These are phyloP conservation scores for Phytomonas sp. DNA, from an alignment of 208 protist species.

Conservation along the genomic window DNA sequence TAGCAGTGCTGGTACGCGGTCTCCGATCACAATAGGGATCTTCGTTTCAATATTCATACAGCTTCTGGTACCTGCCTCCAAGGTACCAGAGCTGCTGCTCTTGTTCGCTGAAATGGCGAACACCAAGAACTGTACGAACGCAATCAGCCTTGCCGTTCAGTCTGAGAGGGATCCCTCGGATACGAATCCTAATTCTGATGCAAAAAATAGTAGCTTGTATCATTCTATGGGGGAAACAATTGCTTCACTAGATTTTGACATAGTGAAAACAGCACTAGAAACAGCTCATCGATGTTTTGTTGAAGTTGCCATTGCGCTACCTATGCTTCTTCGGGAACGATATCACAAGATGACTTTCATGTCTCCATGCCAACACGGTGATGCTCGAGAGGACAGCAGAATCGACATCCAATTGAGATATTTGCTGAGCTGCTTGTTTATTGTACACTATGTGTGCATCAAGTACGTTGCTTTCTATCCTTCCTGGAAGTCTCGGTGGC, in stretches of 20 bases:
- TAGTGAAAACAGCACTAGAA: constrained; percentile 44
- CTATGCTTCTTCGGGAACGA: background rate
- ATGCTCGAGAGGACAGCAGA: background rate
- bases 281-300: constrained; percentile 36
- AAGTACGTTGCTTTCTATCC: constrained; percentile 24
- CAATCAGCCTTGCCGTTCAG: background rate
- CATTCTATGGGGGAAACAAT: constrained; percentile 24
- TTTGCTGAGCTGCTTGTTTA: background rate
- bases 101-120: constrained; percentile 10
- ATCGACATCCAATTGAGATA: background rate
- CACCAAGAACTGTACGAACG: background rate
- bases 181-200: background rate
- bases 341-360: background rate
- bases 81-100: constrained; percentile 18
- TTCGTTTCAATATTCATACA: constrained; percentile 23
- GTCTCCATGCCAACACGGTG: background rate
- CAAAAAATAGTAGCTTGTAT: background rate
- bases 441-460: constrained; percentile 16
- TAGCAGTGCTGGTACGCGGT: background rate
- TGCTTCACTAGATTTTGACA: constrained; percentile 38
- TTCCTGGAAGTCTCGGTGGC: constrained; percentile 59
- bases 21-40: background rate
- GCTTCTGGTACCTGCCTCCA: constrained; percentile 24
- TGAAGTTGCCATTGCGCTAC: constrained; percentile 23
- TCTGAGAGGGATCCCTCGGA: background rate